phyloP scores from a whole-genome alignment of 2,329 filamentous ascomycete genomes.

The Escovopsis sp. region DNA sequence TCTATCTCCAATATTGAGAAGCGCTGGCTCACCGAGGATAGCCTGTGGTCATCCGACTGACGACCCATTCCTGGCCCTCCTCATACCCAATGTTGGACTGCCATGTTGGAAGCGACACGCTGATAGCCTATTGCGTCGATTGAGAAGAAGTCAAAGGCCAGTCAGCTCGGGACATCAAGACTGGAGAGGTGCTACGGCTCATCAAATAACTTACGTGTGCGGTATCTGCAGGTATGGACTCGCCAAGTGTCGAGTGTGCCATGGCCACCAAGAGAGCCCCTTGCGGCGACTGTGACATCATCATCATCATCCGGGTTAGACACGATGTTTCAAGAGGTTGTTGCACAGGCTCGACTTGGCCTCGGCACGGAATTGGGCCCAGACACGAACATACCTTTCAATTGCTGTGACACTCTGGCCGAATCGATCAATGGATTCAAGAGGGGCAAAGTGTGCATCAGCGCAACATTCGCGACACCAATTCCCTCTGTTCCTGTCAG shows the following conservation, averaged over 20 bases:
- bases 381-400: too few species aligned
- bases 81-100: slow-evolving; percentile 82
- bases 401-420: too few species aligned
- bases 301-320: neutral
- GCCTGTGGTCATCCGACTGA: slow-evolving; percentile 71
- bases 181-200: neutral
- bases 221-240: slow-evolving; percentile 64
- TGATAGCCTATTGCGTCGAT: slow-evolving; percentile 57
- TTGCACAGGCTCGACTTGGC: neutral
- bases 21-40: slow-evolving; percentile 55
- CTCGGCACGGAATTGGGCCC: too few species aligned
- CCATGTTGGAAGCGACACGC: slow-evolving; percentile 93
- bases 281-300: too few species aligned
- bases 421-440: too few species aligned
- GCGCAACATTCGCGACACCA: too few species aligned
- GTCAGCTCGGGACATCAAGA: neutral
- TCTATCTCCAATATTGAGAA: neutral
- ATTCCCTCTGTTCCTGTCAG: too few species aligned
- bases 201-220: slow-evolving; percentile 47
- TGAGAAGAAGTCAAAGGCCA: neutral
- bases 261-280: slow-evolving; percentile 15
- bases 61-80: slow-evolving; percentile 78
- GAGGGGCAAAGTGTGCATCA: too few species aligned
- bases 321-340: neutral
- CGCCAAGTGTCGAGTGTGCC: slow-evolving; percentile 43